These are phyloP conservation scores for Senna tora DNA, from an alignment of 306 rosid species.

Conservation along the genomic window DNA sequence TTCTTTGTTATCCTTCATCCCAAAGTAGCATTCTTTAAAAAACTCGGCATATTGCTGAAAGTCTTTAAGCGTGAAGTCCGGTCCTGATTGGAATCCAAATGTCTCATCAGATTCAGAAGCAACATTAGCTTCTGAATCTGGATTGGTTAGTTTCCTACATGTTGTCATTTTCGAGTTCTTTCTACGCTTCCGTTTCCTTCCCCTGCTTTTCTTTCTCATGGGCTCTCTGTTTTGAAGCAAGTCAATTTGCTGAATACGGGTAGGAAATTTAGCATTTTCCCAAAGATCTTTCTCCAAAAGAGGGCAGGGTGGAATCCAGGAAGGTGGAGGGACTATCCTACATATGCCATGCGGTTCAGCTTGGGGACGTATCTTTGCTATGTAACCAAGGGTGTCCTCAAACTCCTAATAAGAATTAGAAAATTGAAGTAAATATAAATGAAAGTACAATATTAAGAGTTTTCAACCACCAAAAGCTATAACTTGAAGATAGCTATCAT, in stretches of 20 bases:
- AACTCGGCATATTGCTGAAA: conserved; percentile 63
- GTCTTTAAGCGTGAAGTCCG: conserved; percentile 68
- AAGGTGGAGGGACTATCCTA: conserved; percentile 91
- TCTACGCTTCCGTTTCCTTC: conserved; percentile 78
- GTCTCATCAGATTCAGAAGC: conserved; percentile 67
- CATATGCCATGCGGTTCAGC: conserved; percentile 93
- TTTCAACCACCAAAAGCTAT: neutral
- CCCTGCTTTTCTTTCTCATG: conserved; percentile 81
- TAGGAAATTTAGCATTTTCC: conserved; percentile 78
- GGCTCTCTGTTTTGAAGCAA: conserved; percentile 97
- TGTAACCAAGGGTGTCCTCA: conserved; percentile 81
- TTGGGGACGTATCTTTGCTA: conserved; percentile 74
- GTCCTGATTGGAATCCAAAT: conserved; percentile 86
- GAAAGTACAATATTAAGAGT: conserved; percentile 1
- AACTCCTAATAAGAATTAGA: conserved; percentile 64
- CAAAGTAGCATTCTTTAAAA: conserved; percentile 81
- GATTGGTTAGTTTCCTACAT: conserved; percentile 49
- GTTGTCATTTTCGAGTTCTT: conserved; percentile 63
- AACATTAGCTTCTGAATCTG: conserved; percentile 57
- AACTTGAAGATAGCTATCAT: conserved; percentile 19
- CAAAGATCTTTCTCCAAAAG: conserved; percentile 80
- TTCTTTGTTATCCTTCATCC: conserved; percentile 48
- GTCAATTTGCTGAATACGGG: conserved; percentile 89
- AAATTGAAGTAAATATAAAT: conserved; percentile 18
- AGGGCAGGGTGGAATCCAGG: conserved; percentile 89